These are phyloP conservation scores for Aspergillus coremiiformis DNA, from an alignment of 495 filamentous ascomycete genomes.

Conservation along the genomic window DNA sequence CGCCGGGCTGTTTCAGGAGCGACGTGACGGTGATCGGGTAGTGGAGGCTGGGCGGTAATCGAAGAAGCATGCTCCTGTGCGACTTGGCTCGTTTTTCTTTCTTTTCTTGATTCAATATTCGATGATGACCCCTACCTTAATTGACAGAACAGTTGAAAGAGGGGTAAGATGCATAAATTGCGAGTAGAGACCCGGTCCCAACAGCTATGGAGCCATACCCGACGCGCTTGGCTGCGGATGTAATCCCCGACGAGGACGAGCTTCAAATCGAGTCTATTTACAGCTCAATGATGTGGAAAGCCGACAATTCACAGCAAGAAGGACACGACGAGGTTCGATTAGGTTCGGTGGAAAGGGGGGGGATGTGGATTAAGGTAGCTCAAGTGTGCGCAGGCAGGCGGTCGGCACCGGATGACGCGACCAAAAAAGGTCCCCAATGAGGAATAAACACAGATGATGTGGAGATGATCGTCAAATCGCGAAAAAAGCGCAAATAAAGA, in stretches of 20 bases:
- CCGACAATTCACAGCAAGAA: neutral
- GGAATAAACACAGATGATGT: neutral
- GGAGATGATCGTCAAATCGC: neutral
- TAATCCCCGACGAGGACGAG: neutral
- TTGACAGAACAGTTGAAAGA: neutral
- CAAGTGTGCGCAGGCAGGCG: neutral
- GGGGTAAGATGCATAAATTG: conserved; percentile 12
- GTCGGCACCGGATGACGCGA: conserved; percentile 6
- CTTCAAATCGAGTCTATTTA: neutral
- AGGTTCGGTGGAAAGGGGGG: neutral
- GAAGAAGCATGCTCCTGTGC: conserved; percentile 41
- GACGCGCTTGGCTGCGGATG: conserved; percentile 1
- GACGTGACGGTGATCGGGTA: conserved; percentile 94
- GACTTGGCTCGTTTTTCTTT: conserved; percentile 2
- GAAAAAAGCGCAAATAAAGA: neutral
- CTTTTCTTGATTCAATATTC: conserved; percentile 6
- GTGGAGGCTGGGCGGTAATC: conserved; percentile 53
- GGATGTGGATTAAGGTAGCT: neutral
- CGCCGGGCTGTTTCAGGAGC: conserved; percentile 67
- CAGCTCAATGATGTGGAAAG: neutral
- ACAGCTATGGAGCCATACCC: conserved; percentile 32
- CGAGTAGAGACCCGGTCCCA: conserved; percentile 12
- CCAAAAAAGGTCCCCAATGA: neutral
- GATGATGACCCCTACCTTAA: conserved; percentile 11
- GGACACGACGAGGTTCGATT: neutral